Evolutionary conservation across 768 basidiomycete species (phyloP).

Genomic region (Dendrothele bispora): DNA sequence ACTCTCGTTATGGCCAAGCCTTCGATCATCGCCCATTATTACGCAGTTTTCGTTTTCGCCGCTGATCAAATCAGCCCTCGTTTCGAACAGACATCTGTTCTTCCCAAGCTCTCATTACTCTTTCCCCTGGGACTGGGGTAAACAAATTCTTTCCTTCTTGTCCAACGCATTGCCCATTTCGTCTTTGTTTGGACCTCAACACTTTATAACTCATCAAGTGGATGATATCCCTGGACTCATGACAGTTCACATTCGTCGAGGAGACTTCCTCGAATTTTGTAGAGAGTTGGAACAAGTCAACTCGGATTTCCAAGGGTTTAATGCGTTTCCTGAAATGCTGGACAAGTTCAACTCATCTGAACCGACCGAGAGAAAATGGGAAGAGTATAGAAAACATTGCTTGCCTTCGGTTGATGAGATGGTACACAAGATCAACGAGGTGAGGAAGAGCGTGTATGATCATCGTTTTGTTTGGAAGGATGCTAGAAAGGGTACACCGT

Average conservation of each 20-base stretch:
- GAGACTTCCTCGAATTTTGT: conserved; percentile 56
- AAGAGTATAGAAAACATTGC: too few species aligned
- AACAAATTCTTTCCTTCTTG: too few species aligned
- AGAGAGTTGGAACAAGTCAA: conserved; percentile 35
- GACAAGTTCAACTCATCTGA: conserved; percentile 58
- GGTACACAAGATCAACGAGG: conserved; percentile 36
- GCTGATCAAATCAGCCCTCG: conserved; percentile 50
- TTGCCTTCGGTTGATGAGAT: conserved; percentile 53
- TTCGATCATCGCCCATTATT: conserved; percentile 49
- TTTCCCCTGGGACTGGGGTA: too few species aligned
- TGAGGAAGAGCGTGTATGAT: conserved; percentile 25
- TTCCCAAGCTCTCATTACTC: too few species aligned
- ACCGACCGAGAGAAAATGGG: background rate
- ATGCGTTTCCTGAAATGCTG: too few species aligned
- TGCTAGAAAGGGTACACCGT: conserved; percentile 10
- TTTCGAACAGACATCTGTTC: conserved; percentile 49
- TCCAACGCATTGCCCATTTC: too few species aligned
- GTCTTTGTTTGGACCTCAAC: too few species aligned
- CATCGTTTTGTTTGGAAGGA: background rate
- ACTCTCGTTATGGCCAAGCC: conserved; percentile 42
- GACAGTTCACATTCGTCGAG: conserved; percentile 56
- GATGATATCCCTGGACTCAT: conserved; percentile 45
- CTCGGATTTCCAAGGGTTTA: conserved; percentile 46
- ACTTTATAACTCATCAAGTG: too few species aligned
- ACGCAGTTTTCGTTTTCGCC: conserved; percentile 62